phyloP scores from a whole-genome alignment of 495 filamentous ascomycete genomes.

The Ascobolus immersus region DNA sequence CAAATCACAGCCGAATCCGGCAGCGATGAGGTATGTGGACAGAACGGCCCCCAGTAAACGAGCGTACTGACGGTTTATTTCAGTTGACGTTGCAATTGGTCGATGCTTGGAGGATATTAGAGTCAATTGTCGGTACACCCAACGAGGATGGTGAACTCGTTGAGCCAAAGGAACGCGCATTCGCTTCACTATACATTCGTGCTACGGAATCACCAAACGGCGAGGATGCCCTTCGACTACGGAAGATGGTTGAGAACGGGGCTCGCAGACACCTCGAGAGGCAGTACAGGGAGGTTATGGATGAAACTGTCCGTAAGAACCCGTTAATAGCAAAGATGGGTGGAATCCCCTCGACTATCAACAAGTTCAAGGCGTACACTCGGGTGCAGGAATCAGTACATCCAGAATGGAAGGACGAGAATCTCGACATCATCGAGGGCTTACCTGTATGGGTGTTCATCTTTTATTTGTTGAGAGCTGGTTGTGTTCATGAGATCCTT shows the following conservation, averaged over 20 bases:
- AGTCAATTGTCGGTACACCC: slow-evolving; percentile 10
- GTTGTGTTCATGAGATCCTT: slow-evolving; percentile 58
- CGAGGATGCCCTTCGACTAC: slow-evolving; percentile 9
- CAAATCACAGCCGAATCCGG: slow-evolving; percentile 13
- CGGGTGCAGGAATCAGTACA: slow-evolving; percentile 15
- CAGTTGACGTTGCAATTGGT: slow-evolving; percentile 16
- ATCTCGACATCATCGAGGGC: slow-evolving; percentile 13
- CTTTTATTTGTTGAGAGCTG: slow-evolving; percentile 73
- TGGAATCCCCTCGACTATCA: slow-evolving; percentile 60
- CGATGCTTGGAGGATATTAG: slow-evolving; percentile 15
- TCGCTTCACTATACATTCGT: slow-evolving; percentile 1
- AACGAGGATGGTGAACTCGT: slow-evolving; percentile 10
- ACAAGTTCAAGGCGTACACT: slow-evolving; percentile 80
- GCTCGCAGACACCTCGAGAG: slow-evolving; percentile 14
- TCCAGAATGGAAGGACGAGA: slow-evolving; percentile 13
- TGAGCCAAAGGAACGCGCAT: slow-evolving; percentile 12
- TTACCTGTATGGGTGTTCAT: slow-evolving; percentile 59
- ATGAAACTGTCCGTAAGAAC: slow-evolving; percentile 49
- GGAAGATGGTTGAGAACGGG: slow-evolving; percentile 14
- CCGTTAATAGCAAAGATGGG: slow-evolving; percentile 74
- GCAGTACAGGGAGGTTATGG: slow-evolving; percentile 39
- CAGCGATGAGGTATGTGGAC: slow-evolving; percentile 11
- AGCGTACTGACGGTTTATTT: neutral
- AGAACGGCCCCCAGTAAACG: neutral
- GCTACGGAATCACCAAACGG: slow-evolving; percentile 10